phyloP scores from a whole-genome alignment of 78 protist species.

The Fonticula alba region DNA sequence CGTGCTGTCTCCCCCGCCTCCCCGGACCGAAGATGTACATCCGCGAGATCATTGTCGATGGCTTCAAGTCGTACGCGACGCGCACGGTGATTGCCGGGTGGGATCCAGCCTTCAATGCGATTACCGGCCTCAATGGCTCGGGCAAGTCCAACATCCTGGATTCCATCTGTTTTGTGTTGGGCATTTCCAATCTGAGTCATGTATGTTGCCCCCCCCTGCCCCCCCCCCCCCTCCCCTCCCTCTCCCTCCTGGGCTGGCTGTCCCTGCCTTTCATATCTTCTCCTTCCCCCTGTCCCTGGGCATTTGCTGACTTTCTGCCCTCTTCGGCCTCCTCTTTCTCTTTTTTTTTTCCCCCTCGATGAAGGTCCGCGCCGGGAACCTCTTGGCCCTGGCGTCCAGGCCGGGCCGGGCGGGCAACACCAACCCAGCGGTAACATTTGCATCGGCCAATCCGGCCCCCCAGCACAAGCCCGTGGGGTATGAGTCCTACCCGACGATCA shows the following conservation, averaged over 20 bases:
- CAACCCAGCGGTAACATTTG: conserved; percentile 84
- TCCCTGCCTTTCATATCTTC: not conserved
- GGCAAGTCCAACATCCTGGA: conserved; percentile 98
- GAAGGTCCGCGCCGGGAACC: conserved; percentile 66
- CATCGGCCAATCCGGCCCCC: conserved; percentile 70
- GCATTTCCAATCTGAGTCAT: conserved; percentile 80
- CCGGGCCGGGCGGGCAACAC: conserved; percentile 94
- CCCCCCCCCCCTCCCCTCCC: not conserved
- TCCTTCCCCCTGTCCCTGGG: not conserved
- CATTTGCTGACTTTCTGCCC: not conserved
- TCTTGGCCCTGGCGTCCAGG: conserved; percentile 88
- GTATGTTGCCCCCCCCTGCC: not conserved
- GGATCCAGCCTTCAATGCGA: conserved; percentile 93
- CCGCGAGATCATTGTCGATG: conserved; percentile 84
- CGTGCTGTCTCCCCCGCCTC: no score
- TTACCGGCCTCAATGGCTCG: conserved; percentile 90
- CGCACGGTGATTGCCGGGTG: conserved; percentile 72
- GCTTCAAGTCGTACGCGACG: conserved; percentile 95
- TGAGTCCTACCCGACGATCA: conserved; percentile 56
- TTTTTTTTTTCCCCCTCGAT: not conserved
- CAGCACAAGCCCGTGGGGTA: conserved; percentile 77
- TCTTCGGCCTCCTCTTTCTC: not conserved
- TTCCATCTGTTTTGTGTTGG: conserved; percentile 96
- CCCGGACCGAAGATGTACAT: conserved; percentile 56
- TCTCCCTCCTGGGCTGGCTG: not conserved